These are phyloP conservation scores for Aspergillus sergii DNA, from an alignment of 2,329 filamentous ascomycete species.

Conservation along the genomic window DNA sequence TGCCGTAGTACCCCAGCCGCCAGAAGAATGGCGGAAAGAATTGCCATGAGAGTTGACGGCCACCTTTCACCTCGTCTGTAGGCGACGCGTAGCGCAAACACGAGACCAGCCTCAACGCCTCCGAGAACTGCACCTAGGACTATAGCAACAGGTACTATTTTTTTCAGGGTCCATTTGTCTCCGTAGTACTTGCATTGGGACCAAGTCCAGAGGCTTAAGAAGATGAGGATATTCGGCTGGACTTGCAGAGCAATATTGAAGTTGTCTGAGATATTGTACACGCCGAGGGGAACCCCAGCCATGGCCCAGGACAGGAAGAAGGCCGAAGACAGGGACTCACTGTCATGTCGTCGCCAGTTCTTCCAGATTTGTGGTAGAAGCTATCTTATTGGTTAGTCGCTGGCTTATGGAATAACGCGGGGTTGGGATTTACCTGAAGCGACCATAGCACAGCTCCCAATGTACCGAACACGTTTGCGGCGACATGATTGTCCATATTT, in stretches of 20 bases:
- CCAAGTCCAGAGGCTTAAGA: constrained; percentile 57
- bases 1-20: constrained; percentile 68
- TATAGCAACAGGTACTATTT: background rate
- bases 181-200: constrained; percentile 60
- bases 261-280: constrained; percentile 58
- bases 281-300: constrained; percentile 67
- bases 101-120: constrained; percentile 60
- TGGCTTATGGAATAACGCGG: background rate
- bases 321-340: constrained; percentile 64
- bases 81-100: constrained; percentile 59
- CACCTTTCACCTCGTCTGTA: constrained; percentile 53
- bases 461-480: constrained; percentile 35
- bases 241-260: constrained; percentile 58
- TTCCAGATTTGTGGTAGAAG: constrained; percentile 70
- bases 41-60: constrained; percentile 69
- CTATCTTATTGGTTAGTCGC: constrained; percentile 38
- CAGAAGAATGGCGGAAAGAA: constrained; percentile 64
- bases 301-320: constrained; percentile 74
- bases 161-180: constrained; percentile 17
- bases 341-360: constrained; percentile 68
- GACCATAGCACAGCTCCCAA: constrained; percentile 28
- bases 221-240: constrained; percentile 60
- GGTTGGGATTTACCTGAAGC: background rate
- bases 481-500: constrained; percentile 30
- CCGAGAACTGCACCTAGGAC: constrained; percentile 52